These are phyloP conservation scores for Asterophora lycoperdoides DNA, from an alignment of 768 basidiomycete species.

Conservation along the genomic window DNA sequence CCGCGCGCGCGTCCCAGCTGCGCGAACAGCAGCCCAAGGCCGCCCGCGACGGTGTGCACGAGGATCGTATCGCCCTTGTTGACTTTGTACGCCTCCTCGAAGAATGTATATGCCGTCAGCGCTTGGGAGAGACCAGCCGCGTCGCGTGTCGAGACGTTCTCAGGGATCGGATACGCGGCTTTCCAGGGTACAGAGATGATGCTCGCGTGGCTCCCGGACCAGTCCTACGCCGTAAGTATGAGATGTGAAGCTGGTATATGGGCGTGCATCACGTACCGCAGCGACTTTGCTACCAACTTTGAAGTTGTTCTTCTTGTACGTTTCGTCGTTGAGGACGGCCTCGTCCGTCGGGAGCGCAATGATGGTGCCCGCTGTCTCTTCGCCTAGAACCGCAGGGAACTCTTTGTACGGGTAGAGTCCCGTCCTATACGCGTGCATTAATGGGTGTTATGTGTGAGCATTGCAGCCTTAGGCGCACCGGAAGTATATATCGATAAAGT, in stretches of 20 bases:
- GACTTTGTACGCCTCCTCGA: slow-evolving; percentile 83
- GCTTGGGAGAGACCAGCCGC: slow-evolving; percentile 72
- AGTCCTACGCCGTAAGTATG: slow-evolving; percentile 34
- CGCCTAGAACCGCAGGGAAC: slow-evolving; percentile 69
- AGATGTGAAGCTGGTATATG: too few species aligned
- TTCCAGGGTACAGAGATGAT: slow-evolving; percentile 67
- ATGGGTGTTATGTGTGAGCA: neutral
- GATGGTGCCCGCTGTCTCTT: slow-evolving; percentile 76
- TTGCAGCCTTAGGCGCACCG: too few species aligned
- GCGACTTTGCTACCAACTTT: slow-evolving; percentile 70
- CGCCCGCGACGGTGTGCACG: slow-evolving; percentile 90
- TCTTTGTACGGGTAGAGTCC: slow-evolving; percentile 59
- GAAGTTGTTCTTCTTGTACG: slow-evolving; percentile 61
- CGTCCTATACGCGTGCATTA: slow-evolving; percentile 42
- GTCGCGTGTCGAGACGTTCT: slow-evolving; percentile 47
- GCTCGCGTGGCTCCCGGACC: slow-evolving; percentile 57
- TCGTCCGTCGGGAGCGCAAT: slow-evolving; percentile 68
- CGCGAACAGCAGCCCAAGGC: slow-evolving; percentile 66
- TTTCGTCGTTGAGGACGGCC: slow-evolving; percentile 52
- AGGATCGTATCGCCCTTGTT: slow-evolving; percentile 76
- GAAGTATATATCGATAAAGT: slow-evolving; percentile 85
- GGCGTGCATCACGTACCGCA: slow-evolving; percentile 39
- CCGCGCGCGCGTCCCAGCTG: slow-evolving; percentile 72
- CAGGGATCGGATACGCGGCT: slow-evolving; percentile 61
- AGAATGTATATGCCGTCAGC: slow-evolving; percentile 71